Conservation (phyloP, 129 eudicot species). For the Centaurea solstitialis region DNA sequence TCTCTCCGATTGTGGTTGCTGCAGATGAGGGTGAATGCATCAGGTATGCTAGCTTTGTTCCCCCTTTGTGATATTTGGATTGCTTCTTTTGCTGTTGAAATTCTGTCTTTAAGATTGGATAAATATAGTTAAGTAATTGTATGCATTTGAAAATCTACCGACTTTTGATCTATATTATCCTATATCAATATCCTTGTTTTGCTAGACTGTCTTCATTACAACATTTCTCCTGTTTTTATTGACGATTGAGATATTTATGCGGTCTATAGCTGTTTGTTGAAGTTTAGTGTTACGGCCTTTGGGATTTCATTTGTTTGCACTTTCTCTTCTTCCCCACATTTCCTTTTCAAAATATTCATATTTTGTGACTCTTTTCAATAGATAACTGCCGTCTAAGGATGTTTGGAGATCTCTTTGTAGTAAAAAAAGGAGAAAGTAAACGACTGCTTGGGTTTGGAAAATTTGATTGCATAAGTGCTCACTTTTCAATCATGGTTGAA, state of each 20-base stretch:
- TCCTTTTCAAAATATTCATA: too few relatives aligned
- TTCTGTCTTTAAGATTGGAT: neutral
- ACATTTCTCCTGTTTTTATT: too few relatives aligned
- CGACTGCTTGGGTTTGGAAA: neutral
- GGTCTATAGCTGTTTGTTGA: neutral
- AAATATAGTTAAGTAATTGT: too few relatives aligned
- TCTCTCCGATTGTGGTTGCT: constrained; percentile 88
- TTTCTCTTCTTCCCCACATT: too few relatives aligned
- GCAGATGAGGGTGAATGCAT: constrained; percentile 91
- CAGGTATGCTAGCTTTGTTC: constrained; percentile 55
- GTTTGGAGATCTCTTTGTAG: neutral
- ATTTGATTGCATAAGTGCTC: neutral
- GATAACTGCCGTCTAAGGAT: neutral
- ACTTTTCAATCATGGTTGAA: neutral
- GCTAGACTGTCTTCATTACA: neutral
- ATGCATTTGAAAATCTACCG: neutral
- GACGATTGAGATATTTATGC: neutral
- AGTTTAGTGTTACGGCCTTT: neutral
- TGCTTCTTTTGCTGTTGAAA: neutral
- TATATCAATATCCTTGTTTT: neutral
- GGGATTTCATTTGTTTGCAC: neutral
- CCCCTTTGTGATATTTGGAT: neutral
- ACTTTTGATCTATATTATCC: neutral
- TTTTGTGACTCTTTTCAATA: too few relatives aligned
- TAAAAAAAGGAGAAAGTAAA: neutral